Percentiles rank a stretch among this genome's conserved stretches.
phyloP scores from a whole-genome alignment of 768 basidiomycete genomes.

The Mrakia gelida region DNA sequence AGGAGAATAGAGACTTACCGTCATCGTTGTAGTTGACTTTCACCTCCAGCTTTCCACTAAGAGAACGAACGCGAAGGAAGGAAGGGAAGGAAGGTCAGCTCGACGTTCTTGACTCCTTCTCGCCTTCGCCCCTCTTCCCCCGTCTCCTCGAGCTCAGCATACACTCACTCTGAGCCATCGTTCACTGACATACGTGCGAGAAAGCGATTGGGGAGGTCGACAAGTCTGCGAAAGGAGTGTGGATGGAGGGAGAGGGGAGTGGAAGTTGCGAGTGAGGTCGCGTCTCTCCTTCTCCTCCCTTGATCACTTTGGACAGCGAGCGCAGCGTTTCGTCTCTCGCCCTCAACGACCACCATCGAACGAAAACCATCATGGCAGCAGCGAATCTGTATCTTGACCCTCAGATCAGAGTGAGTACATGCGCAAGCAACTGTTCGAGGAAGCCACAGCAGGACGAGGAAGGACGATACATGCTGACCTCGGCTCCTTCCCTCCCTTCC shows the following conservation, averaged over 20 bases:
- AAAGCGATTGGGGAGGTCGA: background rate
- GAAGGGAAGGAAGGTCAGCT: background rate
- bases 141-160: background rate
- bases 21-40: background rate
- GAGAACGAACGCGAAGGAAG: background rate
- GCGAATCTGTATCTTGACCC: conserved; percentile 71
- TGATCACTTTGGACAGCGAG: background rate
- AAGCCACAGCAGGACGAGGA: background rate
- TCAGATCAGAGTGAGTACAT: conserved; percentile 65
- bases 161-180: background rate
- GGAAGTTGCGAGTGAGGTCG: background rate
- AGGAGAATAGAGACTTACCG: background rate
- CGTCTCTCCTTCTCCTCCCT: too few relatives aligned
- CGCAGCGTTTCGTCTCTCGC: background rate
- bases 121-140: background rate
- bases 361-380: conserved; percentile 6
- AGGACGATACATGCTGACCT: conserved; percentile 1
- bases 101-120: too few relatives aligned
- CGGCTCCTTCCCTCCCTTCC: conserved; percentile 3
- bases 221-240: background rate
- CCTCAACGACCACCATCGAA: background rate
- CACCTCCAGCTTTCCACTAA: background rate
- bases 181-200: background rate
- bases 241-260: background rate
- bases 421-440: conserved; percentile 52